phyloP scores from a whole-genome alignment of 805 yeast species.

The Hanseniaspora pseudoguilliermondii region DNA sequence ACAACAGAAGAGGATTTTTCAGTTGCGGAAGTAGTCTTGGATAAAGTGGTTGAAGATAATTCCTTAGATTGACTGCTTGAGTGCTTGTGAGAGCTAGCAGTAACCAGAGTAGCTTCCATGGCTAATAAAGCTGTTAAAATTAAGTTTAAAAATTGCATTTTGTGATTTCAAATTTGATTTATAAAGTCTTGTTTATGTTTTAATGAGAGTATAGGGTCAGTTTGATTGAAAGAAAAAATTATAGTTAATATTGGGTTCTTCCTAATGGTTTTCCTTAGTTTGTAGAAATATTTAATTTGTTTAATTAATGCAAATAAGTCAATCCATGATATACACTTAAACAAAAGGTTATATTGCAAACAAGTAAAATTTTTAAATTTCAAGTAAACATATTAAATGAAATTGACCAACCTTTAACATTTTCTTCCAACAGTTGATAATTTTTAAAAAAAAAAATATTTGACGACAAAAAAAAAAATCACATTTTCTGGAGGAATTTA shows the following conservation, averaged over 20 bases:
- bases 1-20: conserved; percentile 17
- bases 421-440: too few species aligned
- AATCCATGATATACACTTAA: background rate
- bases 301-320: background rate
- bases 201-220: conserved; percentile 14
- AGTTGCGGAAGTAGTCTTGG: conserved; percentile 15
- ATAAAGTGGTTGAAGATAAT: conserved; percentile 21
- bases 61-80: conserved; percentile 17
- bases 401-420: too few species aligned
- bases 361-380: background rate
- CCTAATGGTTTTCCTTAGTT: background rate
- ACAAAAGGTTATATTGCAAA: background rate
- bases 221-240: conserved; percentile 6
- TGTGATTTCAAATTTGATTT: background rate
- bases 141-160: conserved; percentile 11
- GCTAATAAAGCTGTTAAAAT: conserved; percentile 11
- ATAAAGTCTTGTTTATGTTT: background rate
- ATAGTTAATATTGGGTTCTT: background rate
- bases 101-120: background rate
- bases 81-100: conserved; percentile 26
- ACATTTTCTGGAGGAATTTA: too few species aligned
- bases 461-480: background rate
- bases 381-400: too few species aligned
- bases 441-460: too few species aligned
- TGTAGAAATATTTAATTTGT: background rate